phyloP scores from a whole-genome alignment of 805 yeast genomes.

The Myxozyma melibiosi region DNA sequence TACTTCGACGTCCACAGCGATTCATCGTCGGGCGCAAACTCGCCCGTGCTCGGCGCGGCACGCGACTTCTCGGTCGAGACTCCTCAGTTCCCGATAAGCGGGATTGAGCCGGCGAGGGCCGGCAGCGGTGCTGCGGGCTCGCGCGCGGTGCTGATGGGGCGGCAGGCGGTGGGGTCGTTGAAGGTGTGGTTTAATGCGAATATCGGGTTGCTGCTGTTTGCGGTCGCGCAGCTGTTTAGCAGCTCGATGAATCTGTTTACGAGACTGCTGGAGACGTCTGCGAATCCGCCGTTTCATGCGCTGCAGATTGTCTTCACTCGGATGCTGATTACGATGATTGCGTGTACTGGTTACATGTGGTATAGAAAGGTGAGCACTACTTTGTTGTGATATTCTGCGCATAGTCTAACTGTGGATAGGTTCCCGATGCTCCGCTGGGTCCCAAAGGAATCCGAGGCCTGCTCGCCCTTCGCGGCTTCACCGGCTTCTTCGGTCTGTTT shows the following conservation, averaged over 20 bases:
- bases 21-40: not conserved
- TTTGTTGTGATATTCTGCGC: not conserved
- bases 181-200: conserved; percentile 37
- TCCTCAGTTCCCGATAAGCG: conserved; percentile 3
- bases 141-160: not conserved
- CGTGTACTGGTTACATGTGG: conserved; percentile 60
- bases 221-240: conserved; percentile 71
- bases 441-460: conserved; percentile 58
- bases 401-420: conserved; percentile 36
- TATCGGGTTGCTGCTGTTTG: conserved; percentile 59
- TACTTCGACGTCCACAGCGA: conserved; percentile 8
- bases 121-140: too few relatives aligned
- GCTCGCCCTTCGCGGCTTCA: conserved; percentile 62
- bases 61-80: conserved; percentile 7
- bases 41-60: not conserved
- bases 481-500: conserved; percentile 81
- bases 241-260: conserved; percentile 76
- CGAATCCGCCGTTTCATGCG: conserved; percentile 70
- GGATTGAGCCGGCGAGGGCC: too few relatives aligned
- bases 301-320: conserved; percentile 75
- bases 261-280: conserved; percentile 69
- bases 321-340: conserved; percentile 68
- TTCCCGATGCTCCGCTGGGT: conserved; percentile 70
- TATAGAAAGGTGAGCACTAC: conserved; percentile 39
- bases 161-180: not conserved